Evolutionary conservation across 2,329 filamentous ascomycete genomes (phyloP).

Genomic region (Didymella glomerata): DNA sequence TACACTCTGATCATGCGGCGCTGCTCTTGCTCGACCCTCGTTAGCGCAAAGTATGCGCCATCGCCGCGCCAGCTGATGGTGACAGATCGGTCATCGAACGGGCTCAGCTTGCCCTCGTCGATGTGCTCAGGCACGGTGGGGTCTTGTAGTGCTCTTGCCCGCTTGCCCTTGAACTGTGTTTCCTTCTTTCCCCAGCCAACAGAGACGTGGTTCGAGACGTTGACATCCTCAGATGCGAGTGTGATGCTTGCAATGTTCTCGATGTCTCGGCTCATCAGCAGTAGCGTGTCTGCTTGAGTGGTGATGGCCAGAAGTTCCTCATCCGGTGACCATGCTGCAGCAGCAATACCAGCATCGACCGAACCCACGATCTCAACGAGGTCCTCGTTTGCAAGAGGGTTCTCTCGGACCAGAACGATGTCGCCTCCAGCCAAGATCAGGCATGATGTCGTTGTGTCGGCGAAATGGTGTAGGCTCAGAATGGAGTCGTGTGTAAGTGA

Average conservation of each 20-base stretch:
- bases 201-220: constrained; percentile 90
- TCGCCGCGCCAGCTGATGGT: constrained; percentile 94
- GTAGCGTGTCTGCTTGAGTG: constrained; percentile 78
- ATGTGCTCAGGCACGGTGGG: constrained; percentile 94
- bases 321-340: constrained; percentile 92
- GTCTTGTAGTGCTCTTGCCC: constrained; percentile 85
- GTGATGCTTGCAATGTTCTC: constrained; percentile 80
- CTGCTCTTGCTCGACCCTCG: constrained; percentile 72
- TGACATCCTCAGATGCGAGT: constrained; percentile 79
- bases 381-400: constrained; percentile 70
- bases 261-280: constrained; percentile 93
- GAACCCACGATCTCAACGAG: constrained; percentile 95
- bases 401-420: constrained; percentile 84
- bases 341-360: constrained; percentile 88
- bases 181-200: constrained; percentile 99
- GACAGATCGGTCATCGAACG: constrained; percentile 73
- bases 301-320: constrained; percentile 87
- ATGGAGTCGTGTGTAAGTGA: constrained; percentile 78
- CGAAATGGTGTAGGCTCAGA: constrained; percentile 83
- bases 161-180: constrained; percentile 94
- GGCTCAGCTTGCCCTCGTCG: constrained; percentile 80
- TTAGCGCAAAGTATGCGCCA: constrained; percentile 88
- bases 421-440: constrained; percentile 90
- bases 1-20: constrained; percentile 89
- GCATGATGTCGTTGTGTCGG: constrained; percentile 78